Evolutionary conservation across 805 yeast species (phyloP), one percentile per base, ranked within the genome.

Genomic region (Candida nitratophila): DNA sequence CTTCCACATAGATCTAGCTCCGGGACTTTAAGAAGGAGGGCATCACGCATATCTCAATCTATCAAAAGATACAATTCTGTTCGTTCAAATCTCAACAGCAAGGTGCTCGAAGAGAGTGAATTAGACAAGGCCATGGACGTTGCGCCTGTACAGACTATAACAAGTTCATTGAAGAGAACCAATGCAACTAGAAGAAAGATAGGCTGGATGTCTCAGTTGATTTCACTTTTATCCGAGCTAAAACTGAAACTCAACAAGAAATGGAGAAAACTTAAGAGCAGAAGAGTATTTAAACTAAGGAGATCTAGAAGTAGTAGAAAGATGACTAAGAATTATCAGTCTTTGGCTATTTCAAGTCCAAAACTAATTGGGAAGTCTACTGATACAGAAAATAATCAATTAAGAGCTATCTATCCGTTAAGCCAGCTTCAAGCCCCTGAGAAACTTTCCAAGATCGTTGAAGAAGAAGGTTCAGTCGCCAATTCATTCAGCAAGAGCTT

Each of bases 111-210:
- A n/a, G n/a, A n/a, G n/a, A n/a, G n/a, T n/a, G n/a, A n/a, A n/a
- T n/a, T n/a, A n/a, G n/a, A n/a, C n/a, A n/a, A n/a, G 33, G 7
- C 17, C 7, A 31, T 5, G 14, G 31, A 22, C 14, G 10, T 37
- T 12, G 20, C 5, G 15, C 19, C 30, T 15, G 19, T 15, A 11
- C 15, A 26, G 11, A 20, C 31, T 14, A n/a, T 3, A 16, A 4
- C 15, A 8, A 10, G 21, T 7, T 16, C 55, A 17, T 44, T 63
- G 17, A 56, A 50, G 36, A 49, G 68, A 40, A 50, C 62, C 0
- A 60, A 60, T 41, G 68, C 68, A 10, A 53, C 55, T n/a, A 55
- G 52, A 41, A 48, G 66, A 33, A 63, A 57, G 40, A 40, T 49
- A 2, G 63, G 64, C 3, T 59, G 66, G 60, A 39, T 63, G 12